A percentile compares a stretch with the other conserved stretches of the same genome.
Evolutionary conservation across 805 yeast species (phyloP).

Genomic region (Candida montana): DNA sequence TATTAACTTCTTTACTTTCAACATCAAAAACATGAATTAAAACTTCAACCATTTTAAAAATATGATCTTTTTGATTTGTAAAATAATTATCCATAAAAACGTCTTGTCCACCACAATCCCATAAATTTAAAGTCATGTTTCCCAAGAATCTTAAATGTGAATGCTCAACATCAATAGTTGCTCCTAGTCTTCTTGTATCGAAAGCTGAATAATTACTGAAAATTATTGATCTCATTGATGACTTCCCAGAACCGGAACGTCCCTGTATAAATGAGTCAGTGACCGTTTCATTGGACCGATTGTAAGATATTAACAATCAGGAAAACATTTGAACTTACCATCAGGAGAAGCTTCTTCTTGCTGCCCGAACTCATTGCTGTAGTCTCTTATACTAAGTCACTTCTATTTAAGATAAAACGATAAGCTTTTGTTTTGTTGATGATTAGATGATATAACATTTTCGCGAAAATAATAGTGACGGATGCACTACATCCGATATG

Average conservation of each 20-base stretch:
- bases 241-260: constrained; percentile 94
- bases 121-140: constrained; percentile 87
- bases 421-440: no score
- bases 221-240: constrained; percentile 94
- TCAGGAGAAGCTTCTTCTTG: constrained; percentile 58
- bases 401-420: no score
- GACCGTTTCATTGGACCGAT: constrained; percentile 3
- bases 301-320: no score
- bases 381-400: no score
- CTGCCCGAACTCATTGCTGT: constrained; percentile 30
- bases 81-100: constrained; percentile 93
- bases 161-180: constrained; percentile 98
- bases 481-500: no score
- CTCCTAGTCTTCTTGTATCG: constrained; percentile 92
- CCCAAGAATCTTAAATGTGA: constrained; percentile 90
- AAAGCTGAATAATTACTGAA: constrained; percentile 95
- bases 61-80: constrained; percentile 83
- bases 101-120: constrained; percentile 99
- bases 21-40: constrained; percentile 95
- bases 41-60: constrained; percentile 93
- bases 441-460: no score
- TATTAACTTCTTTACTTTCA: constrained; percentile 83
- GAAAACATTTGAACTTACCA: no score
- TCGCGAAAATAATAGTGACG: no score
- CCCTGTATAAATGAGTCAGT: constrained; percentile 44